Percentiles rank a stretch among this genome's conserved stretches.
Conservation (phyloP, 306 rosid species). For the Quercus aquifolioides region DNA sequence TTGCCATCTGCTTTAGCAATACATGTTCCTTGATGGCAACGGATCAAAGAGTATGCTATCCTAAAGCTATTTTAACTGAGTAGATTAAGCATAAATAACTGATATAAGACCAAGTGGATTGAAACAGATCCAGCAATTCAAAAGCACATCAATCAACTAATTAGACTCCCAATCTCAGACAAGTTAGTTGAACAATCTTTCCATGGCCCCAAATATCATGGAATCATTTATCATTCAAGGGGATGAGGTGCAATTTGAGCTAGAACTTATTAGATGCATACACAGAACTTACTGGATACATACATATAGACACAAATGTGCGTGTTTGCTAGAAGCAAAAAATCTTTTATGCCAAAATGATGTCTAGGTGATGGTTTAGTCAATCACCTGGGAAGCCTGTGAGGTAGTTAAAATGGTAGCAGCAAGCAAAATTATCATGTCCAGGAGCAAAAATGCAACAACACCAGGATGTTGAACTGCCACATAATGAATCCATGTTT, state of each 20-base stretch:
- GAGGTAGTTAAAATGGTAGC: conserved; percentile 56
- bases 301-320: neutral
- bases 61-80: too few relatives aligned
- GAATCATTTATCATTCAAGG: too few relatives aligned
- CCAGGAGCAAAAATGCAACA: conserved; percentile 58
- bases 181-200: neutral
- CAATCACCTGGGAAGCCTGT: conserved; percentile 74
- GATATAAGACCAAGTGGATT: too few relatives aligned
- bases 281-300: neutral
- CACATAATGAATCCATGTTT: conserved; percentile 60
- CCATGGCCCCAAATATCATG: too few relatives aligned
- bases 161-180: neutral
- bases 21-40: neutral
- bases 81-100: too few relatives aligned
- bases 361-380: conserved; percentile 13
- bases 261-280: too few relatives aligned
- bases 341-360: neutral
- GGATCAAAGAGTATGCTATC: neutral
- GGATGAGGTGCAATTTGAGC: too few relatives aligned
- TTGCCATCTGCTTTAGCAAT: neutral
- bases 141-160: too few relatives aligned
- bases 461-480: conserved; percentile 58
- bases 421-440: conserved; percentile 39
- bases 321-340: conserved; percentile 1
- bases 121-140: too few relatives aligned